Base-by-base conservation (phyloP, 305 asterid species). In the Nicotiana rustica region DNA sequence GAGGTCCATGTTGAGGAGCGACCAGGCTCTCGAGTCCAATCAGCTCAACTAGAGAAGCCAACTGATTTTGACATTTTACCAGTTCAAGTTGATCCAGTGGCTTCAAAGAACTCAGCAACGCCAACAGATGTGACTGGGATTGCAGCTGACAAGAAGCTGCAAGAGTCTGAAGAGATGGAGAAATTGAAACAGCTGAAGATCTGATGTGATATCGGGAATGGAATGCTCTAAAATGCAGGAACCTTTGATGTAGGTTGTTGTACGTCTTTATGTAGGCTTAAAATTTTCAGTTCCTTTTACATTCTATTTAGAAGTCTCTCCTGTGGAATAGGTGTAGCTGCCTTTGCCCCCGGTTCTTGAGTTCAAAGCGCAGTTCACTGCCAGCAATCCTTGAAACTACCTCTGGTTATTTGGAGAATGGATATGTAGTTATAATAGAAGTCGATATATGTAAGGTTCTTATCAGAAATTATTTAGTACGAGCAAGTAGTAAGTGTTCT, bases 141-240 rank as follows among this genome's bases (percentile, higher is more conserved):
- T 71, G 81, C 80, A 33, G 77, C 36, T 67, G 56, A 69, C 83
- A 88, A 84, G 70, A 85, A 84, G 86, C 85, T 79, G 87, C 87
- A 75, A 84, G 90, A 84, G 82, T 82, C 83, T 25, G 61, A 79
- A 44, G 90, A 77, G 71, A 80, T 83, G 17, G 86, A 86, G 82
- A 87, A 73, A 78, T 79, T 88, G 77, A 87, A 91, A 86, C 85
- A 85, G 84, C 86, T 90, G 86, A 86, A 90, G 84, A 86, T 90
- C 82, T 91, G 90, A 87, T 78, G 25, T 59, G 65, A 59, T 59
- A 25, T 59, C 29, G 65, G 65, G 65, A 8, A 6, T 59, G 65
- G 65, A 21, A 59, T 59, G 65, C n/a, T 59, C 65, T 17, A n/a
- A 59, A 59, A n/a, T 55, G 60, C 60, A 55, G 60, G 60, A 14